Percentiles rank a stretch among this genome's conserved stretches.
These are phyloP conservation scores for Camellia oleifera DNA, from an alignment of 179 eudicot species.

Conservation along the genomic window DNA sequence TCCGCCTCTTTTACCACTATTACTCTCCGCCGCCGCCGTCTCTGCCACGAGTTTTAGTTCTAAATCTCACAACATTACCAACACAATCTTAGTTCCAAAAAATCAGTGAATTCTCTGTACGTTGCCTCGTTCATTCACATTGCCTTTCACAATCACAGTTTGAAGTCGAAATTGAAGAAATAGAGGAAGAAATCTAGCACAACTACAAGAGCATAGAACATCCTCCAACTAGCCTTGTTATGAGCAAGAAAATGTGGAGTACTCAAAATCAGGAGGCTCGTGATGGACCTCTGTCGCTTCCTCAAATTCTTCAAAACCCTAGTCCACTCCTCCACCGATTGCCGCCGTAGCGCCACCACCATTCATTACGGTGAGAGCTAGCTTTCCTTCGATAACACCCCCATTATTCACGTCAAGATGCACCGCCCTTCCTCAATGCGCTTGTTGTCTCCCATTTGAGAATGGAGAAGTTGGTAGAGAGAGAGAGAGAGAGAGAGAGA, in stretches of 20 bases:
- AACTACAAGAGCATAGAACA: conserved; percentile 60
- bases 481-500: too few relatives aligned
- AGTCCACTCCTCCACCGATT: conserved; percentile 5
- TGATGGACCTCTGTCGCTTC: conserved; percentile 37
- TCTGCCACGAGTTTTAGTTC: too few relatives aligned
- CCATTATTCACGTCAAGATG: conserved; percentile 57
- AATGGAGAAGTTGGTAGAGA: too few relatives aligned
- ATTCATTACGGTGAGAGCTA: conserved; percentile 66
- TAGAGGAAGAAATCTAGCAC: conserved; percentile 31
- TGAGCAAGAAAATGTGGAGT: conserved; percentile 70
- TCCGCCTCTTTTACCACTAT: too few relatives aligned
- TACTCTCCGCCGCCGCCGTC: too few relatives aligned
- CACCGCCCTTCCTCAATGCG: conserved; percentile 51
- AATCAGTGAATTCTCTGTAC: too few relatives aligned
- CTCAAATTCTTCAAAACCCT: conserved; percentile 42
- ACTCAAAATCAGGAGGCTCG: conserved; percentile 36
- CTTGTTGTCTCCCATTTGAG: conserved; percentile 42
- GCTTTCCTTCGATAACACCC: conserved; percentile 78
- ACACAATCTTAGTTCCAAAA: too few relatives aligned
- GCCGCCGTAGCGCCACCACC: conserved; percentile 18
- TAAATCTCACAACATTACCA: too few relatives aligned
- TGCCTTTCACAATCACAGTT: background rate
- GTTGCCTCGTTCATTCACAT: background rate
- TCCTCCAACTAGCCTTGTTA: conserved; percentile 50
- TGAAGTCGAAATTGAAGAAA: conserved; percentile 18